Percentiles rank a stretch among this genome's conserved stretches.
Conservation (phyloP, 225 moss, liverwort and hornwort genomes). For the Physcomitrium patens region DNA sequence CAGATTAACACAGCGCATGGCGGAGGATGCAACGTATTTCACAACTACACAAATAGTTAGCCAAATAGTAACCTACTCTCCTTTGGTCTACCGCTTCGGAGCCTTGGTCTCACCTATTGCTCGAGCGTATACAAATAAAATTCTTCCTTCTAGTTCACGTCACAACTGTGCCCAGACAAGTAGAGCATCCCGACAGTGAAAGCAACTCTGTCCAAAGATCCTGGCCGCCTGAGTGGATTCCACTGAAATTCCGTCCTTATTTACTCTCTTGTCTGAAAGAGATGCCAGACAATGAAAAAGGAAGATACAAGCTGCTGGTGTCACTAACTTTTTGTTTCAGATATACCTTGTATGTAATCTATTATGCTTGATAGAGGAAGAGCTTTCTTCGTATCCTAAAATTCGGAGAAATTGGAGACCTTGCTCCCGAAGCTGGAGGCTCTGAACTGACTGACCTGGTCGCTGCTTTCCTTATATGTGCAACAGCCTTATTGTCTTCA, state of each 20-base stretch:
- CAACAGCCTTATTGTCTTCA: slow-evolving; percentile 32
- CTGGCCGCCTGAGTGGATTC: too few relatives aligned
- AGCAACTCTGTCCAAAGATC: background rate
- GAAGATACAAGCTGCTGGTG: too few relatives aligned
- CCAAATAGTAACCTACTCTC: slow-evolving; percentile 7
- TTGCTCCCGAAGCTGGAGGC: slow-evolving; percentile 6
- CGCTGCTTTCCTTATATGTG: slow-evolving; percentile 36
- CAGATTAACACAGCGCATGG: slow-evolving; percentile 1
- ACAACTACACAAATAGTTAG: slow-evolving; percentile 1
- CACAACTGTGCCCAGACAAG: background rate
- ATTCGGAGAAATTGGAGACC: slow-evolving; percentile 15
- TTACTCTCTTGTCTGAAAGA: too few relatives aligned
- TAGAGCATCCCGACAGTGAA: too few relatives aligned
- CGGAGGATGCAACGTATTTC: slow-evolving; percentile 6
- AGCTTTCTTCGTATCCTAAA: slow-evolving; percentile 38
- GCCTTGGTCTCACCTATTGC: slow-evolving; percentile 4
- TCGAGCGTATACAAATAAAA: background rate
- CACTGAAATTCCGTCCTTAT: too few relatives aligned
- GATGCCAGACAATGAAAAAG: too few relatives aligned
- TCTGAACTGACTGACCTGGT: slow-evolving; percentile 28
- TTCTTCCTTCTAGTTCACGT: slow-evolving; percentile 3
- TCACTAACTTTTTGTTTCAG: background rate
- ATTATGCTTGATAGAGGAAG: slow-evolving; percentile 41
- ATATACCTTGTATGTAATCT: background rate
- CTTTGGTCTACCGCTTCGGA: background rate